Evolutionary conservation across 441 rosid species (phyloP), one percentile per base, ranked within the genome.

Genomic region (Gossypium gossypioides): DNA sequence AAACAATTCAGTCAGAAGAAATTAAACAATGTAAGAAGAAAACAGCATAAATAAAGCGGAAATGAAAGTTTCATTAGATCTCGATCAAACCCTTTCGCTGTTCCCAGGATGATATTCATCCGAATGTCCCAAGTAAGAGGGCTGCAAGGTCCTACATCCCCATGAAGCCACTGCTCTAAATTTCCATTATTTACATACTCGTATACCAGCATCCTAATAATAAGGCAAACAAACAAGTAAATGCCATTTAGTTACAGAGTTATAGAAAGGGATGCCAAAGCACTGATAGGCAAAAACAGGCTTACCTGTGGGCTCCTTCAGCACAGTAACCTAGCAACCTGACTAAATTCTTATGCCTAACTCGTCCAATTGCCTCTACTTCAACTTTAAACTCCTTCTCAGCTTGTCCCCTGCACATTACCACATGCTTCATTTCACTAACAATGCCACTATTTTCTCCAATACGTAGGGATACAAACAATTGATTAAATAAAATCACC

Each of bases 131-230:
- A 88, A 16, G 88, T 85, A n/a, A 88, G 84, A 60, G 90, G 88
- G 72, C 88, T 85, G 72, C 72, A 25, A 78, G 88, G 88, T 63
- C 89, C 90, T 68, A 88, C 86, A 61, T 85, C 88, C 32, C 89
- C 90, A 64, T 88, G 92, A 71, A 88, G 86, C 90, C 90, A 88
- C 75, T 86, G 92, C 60, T 88, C 92, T 71, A 88, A 80, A 74
- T 88, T 88, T 10, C 92, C 90, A 62, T 85, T 82, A 54, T 84
- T 85, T 19, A 88, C 89, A 80, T 79, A 88, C 75, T 88, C 92
- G 24, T 88, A 88, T 42, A 88, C 89, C 48, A 88, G 89, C 90
- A 88, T 86, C 87, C 92, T 88, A 25, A 62, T 29, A 68, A 76
- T 3, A 16, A 71, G 40, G 13, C 48, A 69, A 37, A 75, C 57